These are phyloP conservation scores for Paramecium bursaria DNA, from an alignment of 73 alveolate species.

Conservation along the genomic window DNA sequence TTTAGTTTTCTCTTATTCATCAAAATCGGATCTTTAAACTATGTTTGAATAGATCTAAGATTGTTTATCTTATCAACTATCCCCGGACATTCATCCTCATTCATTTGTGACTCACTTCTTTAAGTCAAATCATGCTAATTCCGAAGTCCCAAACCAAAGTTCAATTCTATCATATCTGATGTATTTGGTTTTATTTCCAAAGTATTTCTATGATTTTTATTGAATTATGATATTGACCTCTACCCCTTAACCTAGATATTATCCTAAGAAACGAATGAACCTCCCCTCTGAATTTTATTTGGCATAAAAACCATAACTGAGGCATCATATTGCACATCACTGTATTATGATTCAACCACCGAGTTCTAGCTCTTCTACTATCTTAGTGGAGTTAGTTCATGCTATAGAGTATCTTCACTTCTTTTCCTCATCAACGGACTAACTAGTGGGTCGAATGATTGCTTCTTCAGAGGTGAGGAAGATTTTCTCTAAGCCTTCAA, in stretches of 20 bases:
- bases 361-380: constrained; percentile 28
- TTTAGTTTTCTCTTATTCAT: no score
- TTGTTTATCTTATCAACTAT: background rate
- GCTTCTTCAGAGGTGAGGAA: constrained; percentile 10
- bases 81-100: constrained; percentile 61
- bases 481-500: constrained; percentile 4
- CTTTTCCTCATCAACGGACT: constrained; percentile 2
- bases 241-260: no score
- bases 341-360: constrained; percentile 25
- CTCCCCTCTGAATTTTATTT: constrained; percentile 10
- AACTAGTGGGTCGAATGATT: constrained; percentile 1
- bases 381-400: constrained; percentile 11
- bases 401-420: constrained; percentile 25
- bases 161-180: constrained; percentile 8
- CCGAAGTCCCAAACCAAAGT: background rate
- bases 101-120: background rate
- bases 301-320: constrained; percentile 10
- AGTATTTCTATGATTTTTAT: constrained; percentile 21
- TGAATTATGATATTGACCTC: no score
- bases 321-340: constrained; percentile 19
- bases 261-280: constrained; percentile 48
- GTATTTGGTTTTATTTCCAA: constrained; percentile 33
- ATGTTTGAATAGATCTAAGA: no score
- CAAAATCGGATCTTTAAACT: no score
- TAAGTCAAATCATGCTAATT: background rate